Evolutionary conservation across 257 asterid species (phyloP), one percentile per base, ranked within the genome.

Genomic region (Solanum pimpinellifolium): DNA sequence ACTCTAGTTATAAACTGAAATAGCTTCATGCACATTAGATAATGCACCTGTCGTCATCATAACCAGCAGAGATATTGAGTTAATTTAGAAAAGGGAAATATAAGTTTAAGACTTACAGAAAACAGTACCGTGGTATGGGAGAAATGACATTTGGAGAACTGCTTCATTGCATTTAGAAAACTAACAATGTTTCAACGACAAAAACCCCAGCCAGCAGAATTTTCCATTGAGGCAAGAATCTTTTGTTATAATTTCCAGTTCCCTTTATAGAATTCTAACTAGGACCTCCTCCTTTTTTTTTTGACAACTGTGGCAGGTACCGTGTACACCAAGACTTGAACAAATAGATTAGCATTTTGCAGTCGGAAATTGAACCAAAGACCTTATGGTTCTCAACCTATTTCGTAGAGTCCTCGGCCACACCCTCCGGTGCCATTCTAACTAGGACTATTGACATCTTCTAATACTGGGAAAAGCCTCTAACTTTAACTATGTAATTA

Each of bases 21-120:
- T 70, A 97, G 88, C 83, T 95, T 94, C 33, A 92, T 88, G 89
- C 98, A 96, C 96, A 95, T 91, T 87, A 84, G 91, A 88, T 88
- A 85, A 90, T 97, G 99, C 89, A 95, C 98, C 99, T 97, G 95
- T 87, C 85, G 87, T 87, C 86, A 87, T 89, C 44, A 41, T 65
- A 69, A 62, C 87, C 78, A 85, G 11, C 16, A 44, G 76, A 84
- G 18, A 37, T 37, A 15, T 62, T 21, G 74, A 65, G 21, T 62
- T 78, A 42, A n/a, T 65, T n/a, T n/a, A 41, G 18, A 65, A 41
- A 9, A 25, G 42, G 21, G 76, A 46, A 78, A 46, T 25, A 25
- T 14, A 27, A 46, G 25, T 78, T 25, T 4, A 15, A 75, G 9
- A 16, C 11, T 39, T 75, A 21, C 13, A 75, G 25, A 10, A 78